A percentile compares a stretch with the other conserved stretches of the same genome.
Evolutionary conservation across 2,329 filamentous ascomycete species (phyloP).

Genomic region (Ramichloridium luteum): DNA sequence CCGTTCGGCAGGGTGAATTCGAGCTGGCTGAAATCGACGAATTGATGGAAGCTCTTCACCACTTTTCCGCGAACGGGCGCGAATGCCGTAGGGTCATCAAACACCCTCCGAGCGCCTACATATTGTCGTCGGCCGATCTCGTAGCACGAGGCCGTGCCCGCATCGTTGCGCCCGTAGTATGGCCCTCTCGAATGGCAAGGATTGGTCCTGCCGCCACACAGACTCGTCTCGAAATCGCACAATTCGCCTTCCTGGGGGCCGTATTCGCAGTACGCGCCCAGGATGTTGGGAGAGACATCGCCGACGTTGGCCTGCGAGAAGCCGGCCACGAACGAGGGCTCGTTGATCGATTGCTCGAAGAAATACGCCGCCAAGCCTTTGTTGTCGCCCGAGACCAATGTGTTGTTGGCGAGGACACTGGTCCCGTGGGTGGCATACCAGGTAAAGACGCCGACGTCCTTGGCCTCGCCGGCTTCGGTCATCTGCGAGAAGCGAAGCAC

Average conservation of each 20-base stretch:
- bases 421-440: conserved; percentile 93
- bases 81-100: conserved; percentile 34
- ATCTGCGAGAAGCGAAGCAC: conserved; percentile 57
- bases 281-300: conserved; percentile 78
- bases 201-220: conserved; percentile 62
- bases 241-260: conserved; percentile 49
- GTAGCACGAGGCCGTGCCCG: conserved; percentile 55
- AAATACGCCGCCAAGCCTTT: conserved; percentile 84
- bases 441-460: conserved; percentile 68
- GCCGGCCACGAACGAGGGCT: conserved; percentile 68
- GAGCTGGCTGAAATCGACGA: conserved; percentile 67
- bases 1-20: conserved; percentile 64
- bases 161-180: conserved; percentile 52
- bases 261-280: conserved; percentile 83
- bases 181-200: conserved; percentile 65
- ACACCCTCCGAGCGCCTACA: conserved; percentile 45
- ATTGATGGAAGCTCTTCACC: conserved; percentile 76
- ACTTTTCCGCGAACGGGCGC: conserved; percentile 48
- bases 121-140: conserved; percentile 67
- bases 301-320: conserved; percentile 89
- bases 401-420: conserved; percentile 84
- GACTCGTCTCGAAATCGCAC: conserved; percentile 71
- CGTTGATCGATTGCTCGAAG: conserved; percentile 54
- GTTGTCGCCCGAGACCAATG: conserved; percentile 84
- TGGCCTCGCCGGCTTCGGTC: conserved; percentile 55